Evolutionary conservation across 345 rosid genomes (phyloP).

Genomic region (Barbarea vulgaris): DNA sequence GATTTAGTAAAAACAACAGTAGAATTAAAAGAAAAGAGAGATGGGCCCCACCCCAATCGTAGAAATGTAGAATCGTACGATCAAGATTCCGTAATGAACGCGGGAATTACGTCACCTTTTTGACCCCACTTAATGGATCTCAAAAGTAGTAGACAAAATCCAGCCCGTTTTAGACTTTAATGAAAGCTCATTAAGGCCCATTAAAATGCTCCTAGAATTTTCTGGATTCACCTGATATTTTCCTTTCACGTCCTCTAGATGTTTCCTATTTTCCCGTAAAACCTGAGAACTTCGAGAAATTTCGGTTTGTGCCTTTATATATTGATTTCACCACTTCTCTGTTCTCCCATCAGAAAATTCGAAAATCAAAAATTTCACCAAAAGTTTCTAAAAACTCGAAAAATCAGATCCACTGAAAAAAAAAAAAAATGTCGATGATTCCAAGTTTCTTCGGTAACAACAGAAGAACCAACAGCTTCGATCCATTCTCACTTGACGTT

Average conservation of each 20-base stretch:
- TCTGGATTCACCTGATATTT: constrained; percentile 18
- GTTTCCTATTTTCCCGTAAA: neutral
- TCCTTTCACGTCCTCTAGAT: neutral
- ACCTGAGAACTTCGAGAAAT: constrained; percentile 11
- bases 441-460: constrained; percentile 48
- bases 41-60: neutral
- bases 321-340: neutral
- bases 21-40: neutral
- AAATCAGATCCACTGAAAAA: neutral
- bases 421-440: constrained; percentile 47
- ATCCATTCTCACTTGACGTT: constrained; percentile 39
- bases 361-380: neutral
- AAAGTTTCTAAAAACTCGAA: neutral
- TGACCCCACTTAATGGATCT: constrained; percentile 31
- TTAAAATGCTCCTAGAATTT: neutral
- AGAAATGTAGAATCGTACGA: constrained; percentile 20
- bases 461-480: constrained; percentile 39
- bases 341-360: neutral
- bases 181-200: neutral
- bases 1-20: constrained; percentile 24
- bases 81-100: constrained; percentile 30
- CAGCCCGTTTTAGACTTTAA: neutral
- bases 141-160: neutral
- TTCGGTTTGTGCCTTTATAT: constrained; percentile 1
- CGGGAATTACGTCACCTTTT: constrained; percentile 27